Evolutionary conservation across 2,329 filamentous ascomycete genomes (phyloP), one percentile per base, ranked within the genome.

Genomic region (Curvularia hawaiiensis): DNA sequence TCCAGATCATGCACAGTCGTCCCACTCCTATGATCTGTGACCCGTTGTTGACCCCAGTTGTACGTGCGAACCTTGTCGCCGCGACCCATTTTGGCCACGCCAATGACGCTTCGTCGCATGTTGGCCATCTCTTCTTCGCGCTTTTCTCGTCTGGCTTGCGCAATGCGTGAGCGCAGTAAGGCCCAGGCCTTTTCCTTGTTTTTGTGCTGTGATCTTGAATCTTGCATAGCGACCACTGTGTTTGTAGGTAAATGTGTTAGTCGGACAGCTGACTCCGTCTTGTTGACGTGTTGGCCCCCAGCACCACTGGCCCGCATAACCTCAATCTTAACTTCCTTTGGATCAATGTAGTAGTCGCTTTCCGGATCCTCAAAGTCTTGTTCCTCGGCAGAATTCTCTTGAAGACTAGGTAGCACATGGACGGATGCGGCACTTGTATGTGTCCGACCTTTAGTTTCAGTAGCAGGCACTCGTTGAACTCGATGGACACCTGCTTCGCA

Each of bases 241-340:
- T 90, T 90, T 0, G 92, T 96, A 2, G 95, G 95, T 7, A 90
- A 78, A 79, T 99, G 95, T 2, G 93, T 98, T 69, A 99, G 83
- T 10, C 95, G 89, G 60, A 99, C 91, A 3, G 95, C 95, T 30
- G 92, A 97, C 79, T 99, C 95, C 0, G 95, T 99, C 76, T 94
- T 97, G 79, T 99, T 99, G 73, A 99, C 95, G 78, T 99, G 95
- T 79, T 99, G 95, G 0, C 95, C 95, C 31, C 95, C 95, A 0
- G 95, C 94, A 58, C 95, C 95, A 45, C 91, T 83, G 0, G 95
- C 92, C 16, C 93, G 85, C 93, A 98, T 97, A 59, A 92, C 91
- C 73, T 99, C 95, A 20, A 86, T 82, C 50, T 84, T 84, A 24
- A 99, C 92, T 58, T 99, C 94, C 59, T 87, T 84, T 6, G 90